Conservation (phyloP, 1,139 yeast genomes). For the Lodderomyces orthopsilosis region DNA sequence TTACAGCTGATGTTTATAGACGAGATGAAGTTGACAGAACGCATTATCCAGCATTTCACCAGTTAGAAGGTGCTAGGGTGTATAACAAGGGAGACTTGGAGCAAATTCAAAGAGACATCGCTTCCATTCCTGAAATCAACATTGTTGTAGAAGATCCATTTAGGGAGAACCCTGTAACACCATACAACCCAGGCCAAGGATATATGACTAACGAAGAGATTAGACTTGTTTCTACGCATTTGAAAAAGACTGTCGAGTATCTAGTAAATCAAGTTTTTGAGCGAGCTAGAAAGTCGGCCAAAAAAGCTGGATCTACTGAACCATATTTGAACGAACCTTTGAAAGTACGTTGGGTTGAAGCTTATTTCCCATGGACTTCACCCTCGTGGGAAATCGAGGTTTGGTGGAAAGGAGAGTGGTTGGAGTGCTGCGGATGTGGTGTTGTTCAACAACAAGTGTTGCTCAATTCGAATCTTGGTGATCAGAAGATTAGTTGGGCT, state of each 20-base stretch:
- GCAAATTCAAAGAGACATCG: conserved; percentile 54
- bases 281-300: conserved; percentile 67
- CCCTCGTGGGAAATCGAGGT: conserved; percentile 99
- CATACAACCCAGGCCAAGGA: conserved; percentile 74
- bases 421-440: conserved; percentile 97
- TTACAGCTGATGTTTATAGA: conserved; percentile 94
- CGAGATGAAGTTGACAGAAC: conserved; percentile 94
- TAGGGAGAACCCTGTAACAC: conserved; percentile 44
- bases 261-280: conserved; percentile 82
- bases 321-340: conserved; percentile 71
- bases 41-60: conserved; percentile 97
- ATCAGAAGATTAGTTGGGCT: conserved; percentile 85
- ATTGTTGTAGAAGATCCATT: conserved; percentile 76
- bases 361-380: conserved; percentile 96
- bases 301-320: conserved; percentile 59
- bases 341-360: conserved; percentile 91
- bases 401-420: conserved; percentile 99
- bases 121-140: conserved; percentile 63
- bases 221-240: conserved; percentile 66
- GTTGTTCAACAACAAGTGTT: conserved; percentile 79
- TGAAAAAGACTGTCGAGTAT: conserved; percentile 82
- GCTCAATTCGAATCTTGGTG: conserved; percentile 63
- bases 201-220: conserved; percentile 71
- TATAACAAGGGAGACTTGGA: conserved; percentile 61
- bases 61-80: conserved; percentile 92